Evolutionary conservation across 164 flowering plant genomes (phyloP).

Genomic region (Piper longum): DNA sequence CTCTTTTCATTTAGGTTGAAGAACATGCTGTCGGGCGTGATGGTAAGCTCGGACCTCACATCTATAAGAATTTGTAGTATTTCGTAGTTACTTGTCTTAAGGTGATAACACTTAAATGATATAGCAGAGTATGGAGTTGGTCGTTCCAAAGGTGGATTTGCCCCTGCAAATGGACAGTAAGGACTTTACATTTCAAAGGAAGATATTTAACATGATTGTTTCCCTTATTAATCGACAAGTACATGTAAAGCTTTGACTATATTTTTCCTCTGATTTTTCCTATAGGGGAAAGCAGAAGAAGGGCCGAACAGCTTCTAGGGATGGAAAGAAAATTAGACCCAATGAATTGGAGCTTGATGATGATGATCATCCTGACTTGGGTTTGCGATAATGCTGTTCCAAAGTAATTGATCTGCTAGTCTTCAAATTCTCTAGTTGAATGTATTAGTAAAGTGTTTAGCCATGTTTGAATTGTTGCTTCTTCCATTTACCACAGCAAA

Average conservation of each 20-base stretch:
- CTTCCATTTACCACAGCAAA: too few species aligned
- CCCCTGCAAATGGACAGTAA: constrained; percentile 29
- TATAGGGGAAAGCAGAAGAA: constrained; percentile 81
- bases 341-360: constrained; percentile 61
- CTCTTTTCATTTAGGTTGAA: background rate
- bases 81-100: too few species aligned
- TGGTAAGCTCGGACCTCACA: too few species aligned
- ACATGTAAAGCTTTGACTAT: too few species aligned
- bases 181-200: background rate
- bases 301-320: constrained; percentile 47
- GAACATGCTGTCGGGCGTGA: too few species aligned
- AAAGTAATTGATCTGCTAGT: background rate
- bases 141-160: constrained; percentile 46
- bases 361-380: constrained; percentile 73
- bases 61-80: too few species aligned
- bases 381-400: constrained; percentile 10
- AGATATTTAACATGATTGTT: too few species aligned
- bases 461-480: too few species aligned
- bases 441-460: too few species aligned
- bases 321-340: constrained; percentile 49
- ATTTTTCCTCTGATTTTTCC: background rate
- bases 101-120: constrained; percentile 24
- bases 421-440: too few species aligned
- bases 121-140: constrained; percentile 65
- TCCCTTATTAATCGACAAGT: too few species aligned